phyloP scores from a whole-genome alignment of 345 rosid species.

The Linum tenue region DNA sequence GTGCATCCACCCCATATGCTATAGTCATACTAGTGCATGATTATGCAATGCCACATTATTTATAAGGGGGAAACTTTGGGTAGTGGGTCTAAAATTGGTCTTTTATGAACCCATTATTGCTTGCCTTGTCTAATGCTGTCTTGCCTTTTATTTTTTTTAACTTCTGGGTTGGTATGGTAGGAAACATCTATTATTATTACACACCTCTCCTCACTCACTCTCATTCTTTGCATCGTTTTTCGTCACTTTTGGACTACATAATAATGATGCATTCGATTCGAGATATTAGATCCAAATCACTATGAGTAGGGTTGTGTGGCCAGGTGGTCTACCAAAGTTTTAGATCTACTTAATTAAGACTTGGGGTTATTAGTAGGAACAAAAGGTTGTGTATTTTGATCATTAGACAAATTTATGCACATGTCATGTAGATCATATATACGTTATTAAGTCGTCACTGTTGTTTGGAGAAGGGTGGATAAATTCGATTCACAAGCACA shows the following conservation, averaged over 20 bases:
- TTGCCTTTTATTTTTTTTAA: conserved; percentile 9
- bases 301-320: too few relatives aligned
- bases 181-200: conserved; percentile 36
- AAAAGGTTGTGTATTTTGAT: too few relatives aligned
- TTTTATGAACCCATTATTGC: conserved; percentile 18
- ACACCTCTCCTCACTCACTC: conserved; percentile 7
- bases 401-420: too few relatives aligned
- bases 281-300: too few relatives aligned
- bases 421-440: too few relatives aligned
- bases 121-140: not conserved
- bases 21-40: conserved; percentile 6
- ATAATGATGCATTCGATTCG: not conserved
- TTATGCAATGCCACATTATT: not conserved
- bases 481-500: too few relatives aligned
- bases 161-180: conserved; percentile 30
- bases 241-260: not conserved
- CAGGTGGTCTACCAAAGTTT: too few relatives aligned
- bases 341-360: too few relatives aligned
- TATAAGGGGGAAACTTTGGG: not conserved
- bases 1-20: conserved; percentile 19
- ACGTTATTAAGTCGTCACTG: too few relatives aligned
- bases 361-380: too few relatives aligned
- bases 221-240: conserved; percentile 2
- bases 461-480: too few relatives aligned
- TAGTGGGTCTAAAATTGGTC: conserved; percentile 10